Conservation (phyloP, 306 rosid genomes). For the Bauhinia variegata region DNA sequence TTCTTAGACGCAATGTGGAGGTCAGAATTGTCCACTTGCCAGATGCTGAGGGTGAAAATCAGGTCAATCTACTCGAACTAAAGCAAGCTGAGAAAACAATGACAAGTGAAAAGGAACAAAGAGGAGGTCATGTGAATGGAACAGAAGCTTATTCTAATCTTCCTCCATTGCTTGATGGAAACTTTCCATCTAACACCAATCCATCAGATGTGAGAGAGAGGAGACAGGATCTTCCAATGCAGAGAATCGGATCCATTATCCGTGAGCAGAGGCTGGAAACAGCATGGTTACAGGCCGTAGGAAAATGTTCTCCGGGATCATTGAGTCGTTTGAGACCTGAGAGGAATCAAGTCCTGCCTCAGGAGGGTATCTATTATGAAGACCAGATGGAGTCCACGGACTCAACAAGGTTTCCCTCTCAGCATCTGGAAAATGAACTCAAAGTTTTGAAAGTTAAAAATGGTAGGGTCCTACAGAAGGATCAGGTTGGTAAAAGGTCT, state of each 20-base stretch:
- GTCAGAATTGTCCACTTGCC: constrained; percentile 86
- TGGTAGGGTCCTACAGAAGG: constrained; percentile 66
- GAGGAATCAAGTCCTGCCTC: constrained; percentile 94
- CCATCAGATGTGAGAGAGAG: constrained; percentile 68
- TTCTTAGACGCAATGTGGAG: constrained; percentile 86
- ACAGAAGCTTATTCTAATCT: constrained; percentile 52
- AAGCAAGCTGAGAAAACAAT: constrained; percentile 44
- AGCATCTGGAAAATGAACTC: constrained; percentile 70
- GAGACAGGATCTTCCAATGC: constrained; percentile 75
- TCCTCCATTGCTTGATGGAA: constrained; percentile 58
- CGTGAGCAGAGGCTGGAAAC: constrained; percentile 94
- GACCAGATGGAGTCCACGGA: constrained; percentile 66
- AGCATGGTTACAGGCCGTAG: constrained; percentile 92
- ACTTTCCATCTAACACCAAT: constrained; percentile 52
- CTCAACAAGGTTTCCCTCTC: constrained; percentile 63
- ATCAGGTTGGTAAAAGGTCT: constrained; percentile 58
- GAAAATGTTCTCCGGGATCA: constrained; percentile 89
- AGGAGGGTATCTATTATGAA: constrained; percentile 62
- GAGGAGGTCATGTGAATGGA: constrained; percentile 43
- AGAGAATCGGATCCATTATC: constrained; percentile 90
- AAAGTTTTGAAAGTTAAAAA: constrained; percentile 56
- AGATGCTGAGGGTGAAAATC: constrained; percentile 64
- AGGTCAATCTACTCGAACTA: constrained; percentile 40
- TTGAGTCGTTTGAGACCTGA: constrained; percentile 81
- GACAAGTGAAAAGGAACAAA: constrained; percentile 50